phyloP scores from a whole-genome alignment of 495 filamentous ascomycete genomes.

The Talaromyces wortmannii region DNA sequence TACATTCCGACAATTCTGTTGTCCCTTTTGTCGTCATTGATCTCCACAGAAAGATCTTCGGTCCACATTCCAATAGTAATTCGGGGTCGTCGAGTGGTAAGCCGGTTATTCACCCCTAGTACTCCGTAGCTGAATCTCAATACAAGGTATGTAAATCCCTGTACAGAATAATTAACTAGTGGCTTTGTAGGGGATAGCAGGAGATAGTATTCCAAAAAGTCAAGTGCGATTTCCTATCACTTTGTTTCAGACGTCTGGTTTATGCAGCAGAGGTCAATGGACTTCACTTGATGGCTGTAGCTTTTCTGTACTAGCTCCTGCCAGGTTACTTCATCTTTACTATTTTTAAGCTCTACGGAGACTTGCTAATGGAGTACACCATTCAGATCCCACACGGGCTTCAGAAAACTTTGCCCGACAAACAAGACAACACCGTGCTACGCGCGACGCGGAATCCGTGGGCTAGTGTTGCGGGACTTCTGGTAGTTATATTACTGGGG shows the following conservation, averaged over 20 bases:
- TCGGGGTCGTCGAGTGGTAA: background rate
- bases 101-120: background rate
- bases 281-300: background rate
- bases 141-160: background rate
- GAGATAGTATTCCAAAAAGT: background rate
- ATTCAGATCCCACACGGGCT: background rate
- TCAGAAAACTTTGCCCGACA: background rate
- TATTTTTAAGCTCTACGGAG: background rate
- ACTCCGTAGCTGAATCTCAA: background rate
- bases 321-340: background rate
- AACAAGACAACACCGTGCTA: background rate
- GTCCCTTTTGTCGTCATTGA: too few relatives aligned
- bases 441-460: background rate
- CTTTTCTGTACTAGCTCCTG: background rate
- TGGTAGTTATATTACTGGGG: background rate
- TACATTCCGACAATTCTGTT: too few relatives aligned
- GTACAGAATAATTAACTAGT: background rate
- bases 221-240: background rate
- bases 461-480: background rate
- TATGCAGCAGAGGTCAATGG: background rate
- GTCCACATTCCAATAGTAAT: background rate
- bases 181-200: background rate
- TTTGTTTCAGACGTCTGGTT: background rate
- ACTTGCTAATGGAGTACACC: background rate
- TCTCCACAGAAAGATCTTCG: background rate